phyloP scores from a whole-genome alignment of 2,329 filamentous ascomycete genomes.

The Alternaria burnsii region DNA sequence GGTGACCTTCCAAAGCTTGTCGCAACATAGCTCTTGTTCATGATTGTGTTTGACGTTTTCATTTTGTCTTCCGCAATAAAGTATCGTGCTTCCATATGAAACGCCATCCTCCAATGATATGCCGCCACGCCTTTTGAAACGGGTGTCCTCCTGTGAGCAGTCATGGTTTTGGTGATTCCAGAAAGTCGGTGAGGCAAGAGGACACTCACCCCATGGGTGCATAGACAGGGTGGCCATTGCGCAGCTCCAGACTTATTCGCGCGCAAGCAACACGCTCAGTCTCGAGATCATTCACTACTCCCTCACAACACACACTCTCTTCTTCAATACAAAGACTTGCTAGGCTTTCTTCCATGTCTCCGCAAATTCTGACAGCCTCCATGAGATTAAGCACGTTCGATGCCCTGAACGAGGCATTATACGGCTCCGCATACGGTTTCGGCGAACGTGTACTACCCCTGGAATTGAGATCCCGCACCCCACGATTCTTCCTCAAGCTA shows the following conservation, averaged over 20 bases:
- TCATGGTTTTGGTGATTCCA: background rate
- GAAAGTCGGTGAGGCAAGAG: background rate
- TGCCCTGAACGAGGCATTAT: slow-evolving; percentile 1
- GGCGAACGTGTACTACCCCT: slow-evolving; percentile 7
- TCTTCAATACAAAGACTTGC: background rate
- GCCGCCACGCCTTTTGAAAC: background rate
- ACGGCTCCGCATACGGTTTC: slow-evolving; percentile 12
- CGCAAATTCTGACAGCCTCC: background rate
- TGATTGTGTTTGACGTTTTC: background rate
- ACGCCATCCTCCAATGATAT: background rate
- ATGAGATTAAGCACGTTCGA: background rate
- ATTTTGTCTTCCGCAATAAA: background rate
- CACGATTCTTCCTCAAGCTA: slow-evolving; percentile 4
- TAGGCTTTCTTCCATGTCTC: background rate
- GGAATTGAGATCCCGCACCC: slow-evolving; percentile 6
- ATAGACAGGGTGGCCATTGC: background rate
- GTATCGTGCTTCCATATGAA: background rate
- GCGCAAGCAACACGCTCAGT: background rate
- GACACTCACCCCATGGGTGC: background rate
- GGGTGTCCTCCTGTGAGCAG: background rate
- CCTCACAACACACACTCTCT: no score
- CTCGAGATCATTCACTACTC: no score
- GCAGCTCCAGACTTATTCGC: background rate
- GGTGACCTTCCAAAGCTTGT: background rate
- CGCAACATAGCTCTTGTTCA: background rate